phyloP scores from a whole-genome alignment of 164 flowering plant species.

The Chimonanthus praecox region DNA sequence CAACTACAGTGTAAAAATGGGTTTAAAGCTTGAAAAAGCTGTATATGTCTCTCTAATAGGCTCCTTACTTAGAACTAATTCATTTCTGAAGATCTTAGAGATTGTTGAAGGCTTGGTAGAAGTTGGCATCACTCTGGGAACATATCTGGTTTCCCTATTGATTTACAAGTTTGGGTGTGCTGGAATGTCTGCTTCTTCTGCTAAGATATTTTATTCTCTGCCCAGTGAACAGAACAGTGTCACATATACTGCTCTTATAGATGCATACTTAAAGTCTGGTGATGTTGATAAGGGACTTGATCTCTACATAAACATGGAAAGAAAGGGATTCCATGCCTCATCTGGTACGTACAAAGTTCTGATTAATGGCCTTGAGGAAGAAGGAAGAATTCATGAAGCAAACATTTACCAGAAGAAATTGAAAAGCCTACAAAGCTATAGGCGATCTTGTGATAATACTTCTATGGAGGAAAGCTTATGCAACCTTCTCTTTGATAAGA shows the following conservation, averaged over 20 bases:
- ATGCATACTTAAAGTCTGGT: conserved; percentile 50
- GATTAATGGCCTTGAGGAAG: conserved; percentile 50
- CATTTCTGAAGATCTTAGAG: conserved; percentile 33
- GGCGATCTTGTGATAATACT: conserved; percentile 6
- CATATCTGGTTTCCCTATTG: conserved; percentile 39
- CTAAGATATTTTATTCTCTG: conserved; percentile 46
- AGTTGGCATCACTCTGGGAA: conserved; percentile 48
- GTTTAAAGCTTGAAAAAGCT: conserved; percentile 35
- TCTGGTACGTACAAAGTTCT: conserved; percentile 58
- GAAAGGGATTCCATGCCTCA: conserved; percentile 38
- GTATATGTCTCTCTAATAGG: conserved; percentile 62
- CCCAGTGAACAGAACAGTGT: conserved; percentile 45
- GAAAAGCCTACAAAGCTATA: conserved; percentile 28
- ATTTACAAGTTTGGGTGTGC: conserved; percentile 63
- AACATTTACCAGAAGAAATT: conserved; percentile 44
- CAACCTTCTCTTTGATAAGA: conserved; percentile 24
- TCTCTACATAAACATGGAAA: conserved; percentile 46
- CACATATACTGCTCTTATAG: conserved; percentile 66
- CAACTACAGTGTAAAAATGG: conserved; percentile 39
- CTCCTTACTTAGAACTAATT: conserved; percentile 38
- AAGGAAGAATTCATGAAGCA: conserved; percentile 36
- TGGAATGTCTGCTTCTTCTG: conserved; percentile 39
- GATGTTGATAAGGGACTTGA: conserved; percentile 55
- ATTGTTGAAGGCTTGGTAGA: conserved; percentile 48
- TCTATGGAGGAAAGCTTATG: conserved; percentile 44